Evolutionary conservation across 1,139 yeast species (phyloP), one percentile per base, ranked within the genome.

Genomic region (Sugiyamaella pinicola): DNA sequence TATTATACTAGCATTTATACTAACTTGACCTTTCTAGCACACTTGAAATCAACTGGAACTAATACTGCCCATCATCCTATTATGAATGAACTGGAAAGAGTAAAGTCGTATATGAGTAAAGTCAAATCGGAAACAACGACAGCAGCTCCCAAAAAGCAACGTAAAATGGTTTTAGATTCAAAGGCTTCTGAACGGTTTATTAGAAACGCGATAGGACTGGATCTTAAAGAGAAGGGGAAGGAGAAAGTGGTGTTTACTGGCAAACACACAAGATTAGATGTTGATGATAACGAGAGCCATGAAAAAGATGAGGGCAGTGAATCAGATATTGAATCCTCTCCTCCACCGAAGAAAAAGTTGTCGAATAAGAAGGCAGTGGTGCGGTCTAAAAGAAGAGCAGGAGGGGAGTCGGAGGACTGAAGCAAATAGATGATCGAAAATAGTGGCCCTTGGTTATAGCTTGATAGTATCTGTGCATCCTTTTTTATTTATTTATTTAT

Each of bases 21-120:
- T 78, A 46, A 71, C 78, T 26, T 10, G 15, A 37, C 6, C 37
- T 77, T 83, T 0, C 61, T 76, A 66, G 79, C 89, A 12, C 82
- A 83, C 61, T 69, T 86, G 58, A 85, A 86, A 62, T 65, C 82
- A 1, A 70, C 72, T 13, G 95, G 95, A 0, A 69, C 76, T 12
- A 80, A 84, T 56, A 78, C 86, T 0, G 74, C 74, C 15, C 68
- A 70, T 2, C 88, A 84, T 58, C 82, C 85, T 0, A 79, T 89
- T 4, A 81, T 83, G 83, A 74, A 75, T 22, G 96, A 90, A 66
- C 74, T 90, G 50, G 76, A 75, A 19, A 75, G 95, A 58, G 84
- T 90, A 39, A 86, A 85, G 67, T 68, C 76, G 13, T 85, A 84
- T 62, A 85, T 88, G 84, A 78, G 76, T 39, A 77, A 84, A 64